Evolutionary conservation across 176 grass and related monocot species (phyloP).

Genomic region (Aegilops umbellulata): DNA sequence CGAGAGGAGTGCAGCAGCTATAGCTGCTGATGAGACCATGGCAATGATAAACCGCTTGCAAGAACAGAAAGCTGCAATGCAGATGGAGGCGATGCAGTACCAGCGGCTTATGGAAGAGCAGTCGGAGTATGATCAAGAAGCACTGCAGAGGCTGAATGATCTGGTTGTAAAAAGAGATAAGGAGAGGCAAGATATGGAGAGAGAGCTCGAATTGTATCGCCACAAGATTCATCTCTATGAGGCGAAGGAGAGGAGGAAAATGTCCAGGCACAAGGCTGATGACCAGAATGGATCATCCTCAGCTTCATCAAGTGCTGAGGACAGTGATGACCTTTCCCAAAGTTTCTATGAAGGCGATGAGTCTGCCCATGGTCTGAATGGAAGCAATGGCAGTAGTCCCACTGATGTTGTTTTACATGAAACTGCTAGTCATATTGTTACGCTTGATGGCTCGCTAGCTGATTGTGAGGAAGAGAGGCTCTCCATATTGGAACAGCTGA

Average conservation of each 20-base stretch:
- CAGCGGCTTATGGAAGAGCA: constrained; percentile 98
- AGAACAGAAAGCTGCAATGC: constrained; percentile 99
- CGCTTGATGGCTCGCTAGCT: constrained; percentile 59
- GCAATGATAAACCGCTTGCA: constrained; percentile 99
- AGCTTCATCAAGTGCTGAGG: constrained; percentile 82
- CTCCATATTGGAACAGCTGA: constrained; percentile 89
- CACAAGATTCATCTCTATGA: constrained; percentile 74
- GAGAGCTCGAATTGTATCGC: constrained; percentile 59
- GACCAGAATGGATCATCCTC: constrained; percentile 62
- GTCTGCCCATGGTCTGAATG: constrained; percentile 56
- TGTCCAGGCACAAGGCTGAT: constrained; percentile 50
- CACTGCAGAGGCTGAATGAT: constrained; percentile 85
- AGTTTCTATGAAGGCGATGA: constrained; percentile 65
- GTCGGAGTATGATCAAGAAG: constrained; percentile 96
- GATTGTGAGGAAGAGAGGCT: constrained; percentile 92
- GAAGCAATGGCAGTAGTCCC: constrained; percentile 54
- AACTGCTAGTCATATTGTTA: constrained; percentile 51
- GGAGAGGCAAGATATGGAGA: constrained; percentile 91
- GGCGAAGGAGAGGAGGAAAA: constrained; percentile 56
- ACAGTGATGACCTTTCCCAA: constrained; percentile 64
- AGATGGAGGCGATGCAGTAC: constrained; percentile 99
- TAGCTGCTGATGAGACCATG: constrained; percentile 95
- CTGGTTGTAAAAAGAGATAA: constrained; percentile 86
- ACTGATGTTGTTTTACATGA: constrained; percentile 66
- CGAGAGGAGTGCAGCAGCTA: constrained; percentile 85